Evolutionary conservation across 495 filamentous ascomycete species (phyloP), one percentile per base, ranked within the genome.

Genomic region (Trichoderma erinaceum): DNA sequence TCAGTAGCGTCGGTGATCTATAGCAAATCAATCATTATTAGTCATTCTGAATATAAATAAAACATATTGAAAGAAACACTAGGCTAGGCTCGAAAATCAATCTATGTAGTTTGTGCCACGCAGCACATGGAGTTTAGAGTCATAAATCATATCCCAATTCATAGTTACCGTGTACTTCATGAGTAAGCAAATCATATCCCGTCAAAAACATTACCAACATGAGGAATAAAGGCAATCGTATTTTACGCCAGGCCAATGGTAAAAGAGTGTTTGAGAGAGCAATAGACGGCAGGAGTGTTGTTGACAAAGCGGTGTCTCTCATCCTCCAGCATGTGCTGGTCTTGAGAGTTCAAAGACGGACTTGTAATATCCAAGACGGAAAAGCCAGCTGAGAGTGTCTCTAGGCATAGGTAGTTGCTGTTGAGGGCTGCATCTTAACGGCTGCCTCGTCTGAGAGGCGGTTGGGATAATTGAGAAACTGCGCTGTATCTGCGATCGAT

Each of bases 1-100:
- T 65, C 27, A 65, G 63, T 65, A 65, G 63, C 63, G 63, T 61
- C 56, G 56, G 63, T 44, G 63, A n/a, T 65, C 63, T 65, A 35
- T 43, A 65, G 63, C 11, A 41, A 41, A 65, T 65, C 41, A 21
- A 38, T 65, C 32, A 21, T 65, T 25, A 65, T 65, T 65, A 65
- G 63, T 65, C 41, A 65, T 65, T 23, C 63, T 41, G 41, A 15
- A 61, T 61, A 32, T 32, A 61, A 25, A 61, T 61, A 12, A 3
- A 13, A 27, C 4, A 21, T 61, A n/a, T 27, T 61, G 25, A 32
- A 61, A 21, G 27, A 61, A 18, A 61, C 23, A 61, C 1, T 61
- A 29, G 25, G 27, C 56, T 61, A 61, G 27, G 27, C 23, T 32
- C 13, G 23, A 18, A 32, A 25, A 1, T 61, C 56, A 61, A 61